These are phyloP conservation scores for Eucalyptus albens DNA, from an alignment of 345 rosid species.

Conservation along the genomic window DNA sequence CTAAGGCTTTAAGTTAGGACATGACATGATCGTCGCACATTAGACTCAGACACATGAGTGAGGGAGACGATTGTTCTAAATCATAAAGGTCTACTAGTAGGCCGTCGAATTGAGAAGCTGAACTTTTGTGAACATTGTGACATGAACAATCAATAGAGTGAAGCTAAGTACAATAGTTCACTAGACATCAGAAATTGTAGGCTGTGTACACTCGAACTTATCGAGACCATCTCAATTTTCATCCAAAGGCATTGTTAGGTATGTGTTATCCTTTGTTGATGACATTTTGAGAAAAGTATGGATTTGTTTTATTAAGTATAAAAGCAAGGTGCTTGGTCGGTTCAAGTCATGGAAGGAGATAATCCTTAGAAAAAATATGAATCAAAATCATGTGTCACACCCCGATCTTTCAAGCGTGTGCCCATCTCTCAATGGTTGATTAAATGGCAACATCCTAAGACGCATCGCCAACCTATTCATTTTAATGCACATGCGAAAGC, in stretches of 20 bases:
- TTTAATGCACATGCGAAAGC: too few relatives aligned
- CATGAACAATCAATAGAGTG: not conserved
- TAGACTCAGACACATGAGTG: not conserved
- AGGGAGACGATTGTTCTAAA: too few relatives aligned
- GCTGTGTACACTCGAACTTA: not conserved
- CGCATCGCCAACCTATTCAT: too few relatives aligned
- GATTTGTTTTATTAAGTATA: not conserved
- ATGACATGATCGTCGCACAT: too few relatives aligned
- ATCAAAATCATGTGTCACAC: too few relatives aligned
- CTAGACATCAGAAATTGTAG: not conserved
- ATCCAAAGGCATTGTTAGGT: not conserved
- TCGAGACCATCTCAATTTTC: not conserved
- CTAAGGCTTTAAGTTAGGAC: not conserved
- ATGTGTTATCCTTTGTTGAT: not conserved
- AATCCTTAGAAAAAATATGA: too few relatives aligned
- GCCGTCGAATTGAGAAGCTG: not conserved
- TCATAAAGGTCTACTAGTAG: not conserved
- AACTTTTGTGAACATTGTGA: not conserved
- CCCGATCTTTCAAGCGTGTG: rapidly evolving
- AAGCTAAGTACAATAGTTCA: not conserved
- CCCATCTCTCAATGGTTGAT: too few relatives aligned
- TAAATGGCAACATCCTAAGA: too few relatives aligned
- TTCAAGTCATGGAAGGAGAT: not conserved
- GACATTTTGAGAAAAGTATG: not conserved
- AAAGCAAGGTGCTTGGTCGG: not conserved